Conservation (phyloP, 176 grass and related monocot genomes). For the Aegilops bicornis region DNA sequence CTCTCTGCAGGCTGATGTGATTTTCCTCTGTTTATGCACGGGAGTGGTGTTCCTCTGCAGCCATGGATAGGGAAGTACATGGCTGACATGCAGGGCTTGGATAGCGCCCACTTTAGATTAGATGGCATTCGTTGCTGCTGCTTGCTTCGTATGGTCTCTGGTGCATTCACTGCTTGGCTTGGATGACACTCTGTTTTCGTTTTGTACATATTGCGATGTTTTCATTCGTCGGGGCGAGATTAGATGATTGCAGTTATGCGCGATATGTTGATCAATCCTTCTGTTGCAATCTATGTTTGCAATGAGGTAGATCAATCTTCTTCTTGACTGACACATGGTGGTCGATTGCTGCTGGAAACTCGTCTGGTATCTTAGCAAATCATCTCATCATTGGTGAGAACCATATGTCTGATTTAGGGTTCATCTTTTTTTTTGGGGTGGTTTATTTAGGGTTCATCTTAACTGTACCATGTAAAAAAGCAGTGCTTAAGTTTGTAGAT, state of each 20-base stretch:
- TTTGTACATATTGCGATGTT: neutral
- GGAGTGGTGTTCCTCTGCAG: constrained; percentile 20
- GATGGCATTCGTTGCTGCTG: constrained; percentile 27
- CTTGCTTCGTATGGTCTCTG: neutral
- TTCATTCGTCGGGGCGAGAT: neutral
- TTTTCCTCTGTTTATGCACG: constrained; percentile 1
- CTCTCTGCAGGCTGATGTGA: constrained; percentile 18
- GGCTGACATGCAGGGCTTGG: constrained; percentile 18
- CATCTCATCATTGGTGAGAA: constrained; percentile 1
- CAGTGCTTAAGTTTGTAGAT: neutral
- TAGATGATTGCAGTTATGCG: constrained; percentile 10
- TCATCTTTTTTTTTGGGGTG: neutral
- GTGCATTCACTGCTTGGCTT: neutral
- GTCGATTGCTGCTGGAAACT: neutral
- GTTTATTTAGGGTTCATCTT: neutral
- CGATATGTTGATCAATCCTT: constrained; percentile 25
- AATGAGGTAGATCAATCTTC: constrained; percentile 1
- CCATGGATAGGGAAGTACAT: constrained; percentile 14
- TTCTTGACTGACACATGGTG: neutral
- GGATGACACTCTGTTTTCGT: constrained; percentile 4
- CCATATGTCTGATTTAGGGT: neutral
- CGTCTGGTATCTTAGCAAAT: neutral
- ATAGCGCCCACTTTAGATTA: constrained; percentile 11
- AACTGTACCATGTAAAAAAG: constrained; percentile 6
- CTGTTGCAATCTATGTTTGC: neutral